phyloP scores from a whole-genome alignment of 345 rosid genomes.

The Populus ilicifolia region DNA sequence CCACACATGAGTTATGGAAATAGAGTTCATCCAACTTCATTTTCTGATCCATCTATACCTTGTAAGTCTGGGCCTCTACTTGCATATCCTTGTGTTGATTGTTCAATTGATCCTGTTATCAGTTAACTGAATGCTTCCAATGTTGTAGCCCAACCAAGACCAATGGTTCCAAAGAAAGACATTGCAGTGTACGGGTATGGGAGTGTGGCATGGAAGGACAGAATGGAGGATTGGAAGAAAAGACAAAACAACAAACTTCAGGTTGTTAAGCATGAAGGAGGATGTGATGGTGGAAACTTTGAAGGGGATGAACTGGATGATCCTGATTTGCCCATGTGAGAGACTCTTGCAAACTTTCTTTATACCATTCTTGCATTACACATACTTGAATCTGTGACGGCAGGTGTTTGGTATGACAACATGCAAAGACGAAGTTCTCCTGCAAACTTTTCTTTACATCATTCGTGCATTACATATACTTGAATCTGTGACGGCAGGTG shows the following conservation, averaged over 20 bases:
- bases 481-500: background rate
- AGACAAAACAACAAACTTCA: constrained; percentile 77
- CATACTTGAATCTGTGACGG: background rate
- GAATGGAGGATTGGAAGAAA: constrained; percentile 92
- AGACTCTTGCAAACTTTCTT: background rate
- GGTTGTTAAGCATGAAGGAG: constrained; percentile 78
- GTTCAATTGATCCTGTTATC: background rate
- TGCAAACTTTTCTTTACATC: background rate
- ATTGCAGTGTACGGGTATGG: constrained; percentile 86
- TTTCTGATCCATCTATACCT: constrained; percentile 60
- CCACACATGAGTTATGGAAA: constrained; percentile 65
- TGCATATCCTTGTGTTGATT: background rate
- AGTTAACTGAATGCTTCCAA: constrained; percentile 14
- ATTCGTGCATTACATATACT: background rate
- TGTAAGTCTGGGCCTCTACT: constrained; percentile 42
- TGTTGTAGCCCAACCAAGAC: constrained; percentile 69
- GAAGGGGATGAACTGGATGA: constrained; percentile 72
- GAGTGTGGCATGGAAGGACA: constrained; percentile 97
- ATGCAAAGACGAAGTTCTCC: background rate
- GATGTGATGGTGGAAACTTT: constrained; percentile 48
- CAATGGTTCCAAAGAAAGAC: constrained; percentile 91
- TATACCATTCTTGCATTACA: background rate
- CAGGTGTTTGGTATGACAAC: background rate
- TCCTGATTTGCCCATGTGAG: constrained; percentile 87
- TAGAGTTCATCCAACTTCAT: constrained; percentile 69